Evolutionary conservation across 1,284 basidiomycete species (phyloP).

Genomic region (Moesziomyces globuligerus): DNA sequence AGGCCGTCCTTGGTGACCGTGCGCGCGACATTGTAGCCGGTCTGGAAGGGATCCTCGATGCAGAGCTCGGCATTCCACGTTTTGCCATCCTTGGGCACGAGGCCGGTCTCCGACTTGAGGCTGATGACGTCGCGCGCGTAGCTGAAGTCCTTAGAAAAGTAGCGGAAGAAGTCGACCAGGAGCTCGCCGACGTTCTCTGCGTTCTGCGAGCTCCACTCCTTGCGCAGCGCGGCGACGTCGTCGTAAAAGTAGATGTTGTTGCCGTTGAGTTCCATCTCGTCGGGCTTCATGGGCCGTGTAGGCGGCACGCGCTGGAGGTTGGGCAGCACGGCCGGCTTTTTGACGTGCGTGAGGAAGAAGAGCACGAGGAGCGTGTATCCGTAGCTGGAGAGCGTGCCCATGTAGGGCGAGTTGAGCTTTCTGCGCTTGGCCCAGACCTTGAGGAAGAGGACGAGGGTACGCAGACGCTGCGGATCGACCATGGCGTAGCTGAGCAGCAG

Average conservation of each 20-base stretch:
- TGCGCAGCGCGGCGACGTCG: conserved; percentile 88
- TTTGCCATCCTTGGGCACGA: conserved; percentile 87
- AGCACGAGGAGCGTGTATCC: conserved; percentile 97
- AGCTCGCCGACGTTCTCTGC: conserved; percentile 91
- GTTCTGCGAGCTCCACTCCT: conserved; percentile 93
- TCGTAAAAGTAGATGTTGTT: conserved; percentile 84
- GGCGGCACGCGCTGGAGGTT: conserved; percentile 68
- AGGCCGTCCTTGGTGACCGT: conserved; percentile 96
- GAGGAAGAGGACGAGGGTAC: conserved; percentile 93
- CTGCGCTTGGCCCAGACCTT: conserved; percentile 99
- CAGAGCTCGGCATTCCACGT: conserved; percentile 85
- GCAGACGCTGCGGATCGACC: conserved; percentile 91
- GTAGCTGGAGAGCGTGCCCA: conserved; percentile 94
- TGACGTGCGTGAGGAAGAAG: conserved; percentile 96
- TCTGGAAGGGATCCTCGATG: conserved; percentile 91
- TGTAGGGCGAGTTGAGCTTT: conserved; percentile 98
- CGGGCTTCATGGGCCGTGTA: conserved; percentile 66
- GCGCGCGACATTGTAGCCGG: conserved; percentile 91
- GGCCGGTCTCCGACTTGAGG: conserved; percentile 79
- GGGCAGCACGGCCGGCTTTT: conserved; percentile 69
- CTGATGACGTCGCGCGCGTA: conserved; percentile 93
- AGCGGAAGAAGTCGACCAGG: conserved; percentile 97
- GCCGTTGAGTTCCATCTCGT: conserved; percentile 79
- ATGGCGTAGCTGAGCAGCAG: conserved; percentile 96
- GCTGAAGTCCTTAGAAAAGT: conserved; percentile 90